Base-by-base conservation (phyloP, 1,284 basidiomycete species). In the Melanopsichium pennsylvanicum region DNA sequence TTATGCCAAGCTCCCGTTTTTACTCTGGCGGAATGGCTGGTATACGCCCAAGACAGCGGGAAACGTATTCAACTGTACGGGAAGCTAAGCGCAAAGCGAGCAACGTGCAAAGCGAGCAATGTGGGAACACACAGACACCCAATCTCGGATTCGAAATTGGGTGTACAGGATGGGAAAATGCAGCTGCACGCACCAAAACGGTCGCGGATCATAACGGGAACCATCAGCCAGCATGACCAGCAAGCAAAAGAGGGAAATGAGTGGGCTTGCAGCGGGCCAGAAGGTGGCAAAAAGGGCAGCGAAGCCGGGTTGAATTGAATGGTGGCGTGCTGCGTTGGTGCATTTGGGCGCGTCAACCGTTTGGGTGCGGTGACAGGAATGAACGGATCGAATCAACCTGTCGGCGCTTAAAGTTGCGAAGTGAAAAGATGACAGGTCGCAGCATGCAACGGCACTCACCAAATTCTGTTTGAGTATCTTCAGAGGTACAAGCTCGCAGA, bases 131-230 rank as follows among this genome's bases (percentile, higher is more conserved):
- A n/a, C n/a, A n/a, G n/a, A n/a, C n/a, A n/a, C n/a, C n/a, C 35
- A 19, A n/a, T n/a, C n/a, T n/a, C n/a, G 43, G 43, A 11, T 54
- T 21, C 23, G 25, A 19, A 49, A 34, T 45, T 40, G 46, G 55
- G 46, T 49, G 42, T 46, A n/a, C 40, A 15, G 32, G n/a, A 43
- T 44, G 36, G 36, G 33, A 45, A 33, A 35, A 18, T 34, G 40
- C 45, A 23, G 16, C 21, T 23, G 37, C 37, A 39, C 6, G 37
- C 37, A 25, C 18, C 37, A 22, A 40, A 49, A 16, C 26, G 31
- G 35, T 36, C 23, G 37, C 42, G 16, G 34, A 58, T 41, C 47
- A 42, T 31, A 37, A 44, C 50, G 55, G 55, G 55, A 50, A 58
- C 37, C 31, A n/a, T 16, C 43, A 27, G n/a, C 27, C 26, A 33